A percentile compares a stretch with the other conserved stretches of the same genome.
These are phyloP conservation scores for Apiospora kogelbergensis DNA, from an alignment of 2,329 filamentous ascomycete species.

Conservation along the genomic window DNA sequence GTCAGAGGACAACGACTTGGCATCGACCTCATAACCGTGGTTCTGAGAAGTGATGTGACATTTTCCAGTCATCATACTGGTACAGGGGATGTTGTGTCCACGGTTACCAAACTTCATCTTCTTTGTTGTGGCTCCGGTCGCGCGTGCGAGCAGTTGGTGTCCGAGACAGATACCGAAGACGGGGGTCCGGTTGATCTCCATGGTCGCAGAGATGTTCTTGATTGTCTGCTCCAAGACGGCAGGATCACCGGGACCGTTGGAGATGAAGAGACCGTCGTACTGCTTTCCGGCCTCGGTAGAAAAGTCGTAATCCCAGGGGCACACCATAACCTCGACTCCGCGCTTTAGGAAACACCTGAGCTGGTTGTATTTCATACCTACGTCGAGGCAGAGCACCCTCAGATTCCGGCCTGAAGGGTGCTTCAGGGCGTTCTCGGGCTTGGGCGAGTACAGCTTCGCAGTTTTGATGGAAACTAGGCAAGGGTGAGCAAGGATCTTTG, in stretches of 20 bases:
- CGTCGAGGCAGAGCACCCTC: conserved; percentile 89
- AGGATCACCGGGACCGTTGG: conserved; percentile 95
- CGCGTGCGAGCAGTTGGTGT: conserved; percentile 87
- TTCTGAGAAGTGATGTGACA: conserved; percentile 99
- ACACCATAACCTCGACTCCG: conserved; percentile 90
- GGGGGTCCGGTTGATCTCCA: conserved; percentile 78
- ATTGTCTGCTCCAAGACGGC: conserved; percentile 79
- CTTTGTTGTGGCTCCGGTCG: conserved; percentile 77
- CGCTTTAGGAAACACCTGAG: conserved; percentile 87
- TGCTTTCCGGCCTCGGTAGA: conserved; percentile 72
- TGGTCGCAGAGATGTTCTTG: conserved; percentile 72
- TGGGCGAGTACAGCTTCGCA: conserved; percentile 82
- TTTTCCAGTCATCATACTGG: conserved; percentile 89
- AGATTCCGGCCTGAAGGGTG: conserved; percentile 86
- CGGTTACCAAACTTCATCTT: conserved; percentile 99
- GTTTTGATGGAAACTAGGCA: conserved; percentile 79
- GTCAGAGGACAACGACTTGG: conserved; percentile 68
- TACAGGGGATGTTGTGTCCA: conserved; percentile 97
- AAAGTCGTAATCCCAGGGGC: conserved; percentile 96
- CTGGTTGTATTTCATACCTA: conserved; percentile 98
- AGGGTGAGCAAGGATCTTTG: conserved; percentile 37
- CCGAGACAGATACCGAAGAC: conserved; percentile 97
- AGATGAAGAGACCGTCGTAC: conserved; percentile 96
- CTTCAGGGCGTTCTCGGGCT: conserved; percentile 68
- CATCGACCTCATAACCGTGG: conserved; percentile 92